These are phyloP conservation scores for Microbotryum violaceum DNA, from an alignment of 1,284 basidiomycete species.

Conservation along the genomic window DNA sequence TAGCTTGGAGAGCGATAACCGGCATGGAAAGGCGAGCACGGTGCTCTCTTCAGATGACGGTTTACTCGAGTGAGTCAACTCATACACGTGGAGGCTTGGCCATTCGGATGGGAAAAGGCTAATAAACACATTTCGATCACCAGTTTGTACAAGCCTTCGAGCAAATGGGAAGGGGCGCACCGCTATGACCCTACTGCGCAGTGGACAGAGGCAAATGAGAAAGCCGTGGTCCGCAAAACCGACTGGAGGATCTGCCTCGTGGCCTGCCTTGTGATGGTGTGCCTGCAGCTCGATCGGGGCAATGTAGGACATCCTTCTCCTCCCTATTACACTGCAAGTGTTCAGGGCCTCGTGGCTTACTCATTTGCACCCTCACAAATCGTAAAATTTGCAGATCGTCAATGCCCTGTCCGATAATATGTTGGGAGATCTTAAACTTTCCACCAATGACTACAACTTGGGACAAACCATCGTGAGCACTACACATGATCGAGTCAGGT, in stretches of 20 bases:
- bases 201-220: constrained; percentile 42
- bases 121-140: neutral
- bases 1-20: no score
- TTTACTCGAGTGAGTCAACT: no score
- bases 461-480: constrained; percentile 33
- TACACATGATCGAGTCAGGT: constrained; percentile 5
- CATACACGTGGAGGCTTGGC: no score
- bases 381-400: constrained; percentile 10
- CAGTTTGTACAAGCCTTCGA: constrained; percentile 28
- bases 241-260: constrained; percentile 27
- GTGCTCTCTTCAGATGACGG: no score
- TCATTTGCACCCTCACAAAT: neutral
- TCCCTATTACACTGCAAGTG: neutral
- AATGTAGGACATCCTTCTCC: constrained; percentile 29
- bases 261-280: constrained; percentile 38
- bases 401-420: constrained; percentile 42
- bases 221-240: constrained; percentile 34
- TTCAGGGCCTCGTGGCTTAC: neutral
- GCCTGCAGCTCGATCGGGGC: constrained; percentile 38
- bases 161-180: constrained; percentile 37
- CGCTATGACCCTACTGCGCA: constrained; percentile 40
- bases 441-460: constrained; percentile 41
- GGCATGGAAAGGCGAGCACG: no score
- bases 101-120: no score
- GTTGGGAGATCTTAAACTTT: constrained; percentile 40